Evolutionary conservation across 2,329 filamentous ascomycete species (phyloP).

Genomic region (Emericellopsis atlantica): DNA sequence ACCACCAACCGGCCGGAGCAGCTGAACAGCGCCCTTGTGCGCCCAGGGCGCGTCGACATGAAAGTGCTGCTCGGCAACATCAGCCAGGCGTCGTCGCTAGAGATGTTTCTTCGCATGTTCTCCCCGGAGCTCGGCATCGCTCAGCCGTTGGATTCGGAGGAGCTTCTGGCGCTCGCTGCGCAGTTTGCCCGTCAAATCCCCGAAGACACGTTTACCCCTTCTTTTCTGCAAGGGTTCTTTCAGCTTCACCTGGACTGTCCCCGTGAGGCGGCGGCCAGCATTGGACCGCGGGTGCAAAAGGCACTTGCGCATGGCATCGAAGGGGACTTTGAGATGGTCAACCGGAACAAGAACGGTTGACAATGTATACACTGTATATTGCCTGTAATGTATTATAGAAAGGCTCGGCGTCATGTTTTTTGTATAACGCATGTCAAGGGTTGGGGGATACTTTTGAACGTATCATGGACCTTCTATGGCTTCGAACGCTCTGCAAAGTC

Average conservation of each 20-base stretch:
- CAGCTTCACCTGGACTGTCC: conserved; percentile 28
- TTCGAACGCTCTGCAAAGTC: too few species aligned
- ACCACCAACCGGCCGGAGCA: conserved; percentile 56
- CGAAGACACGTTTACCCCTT: conserved; percentile 31
- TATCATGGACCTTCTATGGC: too few species aligned
- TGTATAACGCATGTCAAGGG: too few species aligned
- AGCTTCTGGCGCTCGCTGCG: conserved; percentile 31
- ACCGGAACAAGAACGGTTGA: background rate
- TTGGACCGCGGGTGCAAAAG: conserved; percentile 21
- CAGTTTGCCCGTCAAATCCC: conserved; percentile 42
- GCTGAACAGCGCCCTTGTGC: conserved; percentile 50
- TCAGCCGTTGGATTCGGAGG: conserved; percentile 9
- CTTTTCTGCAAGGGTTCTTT: conserved; percentile 35
- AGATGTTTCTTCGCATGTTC: conserved; percentile 36
- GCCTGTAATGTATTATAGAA: too few species aligned
- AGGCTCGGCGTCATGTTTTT: too few species aligned
- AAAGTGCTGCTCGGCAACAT: conserved; percentile 44
- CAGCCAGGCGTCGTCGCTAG: conserved; percentile 24
- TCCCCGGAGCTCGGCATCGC: conserved; percentile 17
- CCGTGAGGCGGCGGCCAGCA: conserved; percentile 17
- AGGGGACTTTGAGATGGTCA: conserved; percentile 16
- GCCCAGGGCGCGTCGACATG: conserved; percentile 56
- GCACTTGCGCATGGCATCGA: conserved; percentile 16
- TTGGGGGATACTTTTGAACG: too few species aligned
- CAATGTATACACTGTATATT: too few species aligned